These are phyloP conservation scores for Trichoderma atrobrunneum DNA, from an alignment of 2,329 filamentous ascomycete genomes.

Conservation along the genomic window DNA sequence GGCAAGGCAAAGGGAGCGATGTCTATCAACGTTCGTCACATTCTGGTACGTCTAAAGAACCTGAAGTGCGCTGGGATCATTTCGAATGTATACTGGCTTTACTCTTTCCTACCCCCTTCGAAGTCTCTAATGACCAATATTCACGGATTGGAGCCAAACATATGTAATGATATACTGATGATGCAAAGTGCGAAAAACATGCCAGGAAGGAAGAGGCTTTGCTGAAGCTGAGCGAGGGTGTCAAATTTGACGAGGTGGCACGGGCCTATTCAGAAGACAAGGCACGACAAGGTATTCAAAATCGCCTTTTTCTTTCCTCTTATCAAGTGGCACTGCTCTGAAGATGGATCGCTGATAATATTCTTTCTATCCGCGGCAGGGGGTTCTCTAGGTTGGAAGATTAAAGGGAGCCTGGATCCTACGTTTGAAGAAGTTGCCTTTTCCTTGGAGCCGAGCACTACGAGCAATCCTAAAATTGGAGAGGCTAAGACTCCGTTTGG, in stretches of 20 bases:
- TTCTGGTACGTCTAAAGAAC: slow-evolving; percentile 48
- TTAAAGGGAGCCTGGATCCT: slow-evolving; percentile 62
- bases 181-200: slow-evolving; percentile 66
- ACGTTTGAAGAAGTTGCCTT: slow-evolving; percentile 73
- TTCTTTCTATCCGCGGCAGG: slow-evolving; percentile 43
- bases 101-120: no score
- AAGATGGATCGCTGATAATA: neutral
- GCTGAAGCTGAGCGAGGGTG: slow-evolving; percentile 62
- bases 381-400: slow-evolving; percentile 71
- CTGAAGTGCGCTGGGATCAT: neutral
- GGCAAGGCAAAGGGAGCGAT: slow-evolving; percentile 55
- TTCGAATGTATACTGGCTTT: neutral
- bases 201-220: slow-evolving; percentile 75
- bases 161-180: neutral
- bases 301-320: neutral
- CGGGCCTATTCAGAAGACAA: slow-evolving; percentile 74
- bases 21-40: slow-evolving; percentile 71
- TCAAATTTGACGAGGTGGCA: slow-evolving; percentile 74
- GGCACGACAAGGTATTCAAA: slow-evolving; percentile 56
- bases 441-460: slow-evolving; percentile 63
- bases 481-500: slow-evolving; percentile 74
- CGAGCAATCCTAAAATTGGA: slow-evolving; percentile 60
- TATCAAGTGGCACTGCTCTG: no score
- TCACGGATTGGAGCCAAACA: neutral
- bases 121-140: neutral